These are phyloP conservation scores for Fusarium luffae DNA, from an alignment of 2,329 filamentous ascomycete genomes.

Conservation along the genomic window DNA sequence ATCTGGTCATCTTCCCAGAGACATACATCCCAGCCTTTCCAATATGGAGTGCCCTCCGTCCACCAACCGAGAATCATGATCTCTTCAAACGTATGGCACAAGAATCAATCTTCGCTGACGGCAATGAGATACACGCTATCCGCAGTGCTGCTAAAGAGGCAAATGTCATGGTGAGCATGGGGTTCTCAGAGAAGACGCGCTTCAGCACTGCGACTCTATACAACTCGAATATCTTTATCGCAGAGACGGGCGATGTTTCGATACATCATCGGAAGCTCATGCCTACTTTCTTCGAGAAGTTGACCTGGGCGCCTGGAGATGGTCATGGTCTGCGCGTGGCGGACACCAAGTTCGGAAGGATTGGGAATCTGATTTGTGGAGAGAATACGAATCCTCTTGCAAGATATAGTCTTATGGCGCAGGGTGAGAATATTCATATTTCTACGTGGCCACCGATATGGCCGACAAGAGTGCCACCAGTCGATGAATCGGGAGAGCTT, in stretches of 20 bases:
- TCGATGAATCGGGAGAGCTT: fast-evolving
- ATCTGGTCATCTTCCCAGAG: slow-evolving; percentile 66
- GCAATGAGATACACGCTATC: slow-evolving; percentile 57
- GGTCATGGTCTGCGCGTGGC: slow-evolving; percentile 60
- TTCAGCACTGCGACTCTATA: slow-evolving; percentile 60
- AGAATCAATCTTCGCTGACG: slow-evolving; percentile 58
- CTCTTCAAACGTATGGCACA: slow-evolving; percentile 60
- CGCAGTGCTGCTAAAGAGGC: slow-evolving; percentile 52
- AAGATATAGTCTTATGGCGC: slow-evolving; percentile 62
- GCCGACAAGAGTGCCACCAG: slow-evolving; percentile 54
- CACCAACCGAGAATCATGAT: slow-evolving; percentile 62
- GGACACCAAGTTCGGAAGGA: slow-evolving; percentile 57
- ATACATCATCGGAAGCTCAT: slow-evolving; percentile 65
- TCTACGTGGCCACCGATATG: slow-evolving; percentile 66
- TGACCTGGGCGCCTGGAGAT: slow-evolving; percentile 65
- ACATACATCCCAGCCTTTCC: slow-evolving; percentile 65
- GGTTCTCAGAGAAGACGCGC: slow-evolving; percentile 60
- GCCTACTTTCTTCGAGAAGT: slow-evolving; percentile 67
- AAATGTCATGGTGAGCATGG: slow-evolving; percentile 58
- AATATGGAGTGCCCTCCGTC: slow-evolving; percentile 59
- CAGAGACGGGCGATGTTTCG: slow-evolving; percentile 55
- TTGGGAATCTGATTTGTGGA: slow-evolving; percentile 65
- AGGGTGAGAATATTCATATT: slow-evolving; percentile 66
- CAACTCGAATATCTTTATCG: slow-evolving; percentile 63
- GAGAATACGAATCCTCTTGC: slow-evolving; percentile 69